These are phyloP conservation scores for Colletotrichum graminicola DNA, from an alignment of 2,329 filamentous ascomycete genomes.

Conservation along the genomic window DNA sequence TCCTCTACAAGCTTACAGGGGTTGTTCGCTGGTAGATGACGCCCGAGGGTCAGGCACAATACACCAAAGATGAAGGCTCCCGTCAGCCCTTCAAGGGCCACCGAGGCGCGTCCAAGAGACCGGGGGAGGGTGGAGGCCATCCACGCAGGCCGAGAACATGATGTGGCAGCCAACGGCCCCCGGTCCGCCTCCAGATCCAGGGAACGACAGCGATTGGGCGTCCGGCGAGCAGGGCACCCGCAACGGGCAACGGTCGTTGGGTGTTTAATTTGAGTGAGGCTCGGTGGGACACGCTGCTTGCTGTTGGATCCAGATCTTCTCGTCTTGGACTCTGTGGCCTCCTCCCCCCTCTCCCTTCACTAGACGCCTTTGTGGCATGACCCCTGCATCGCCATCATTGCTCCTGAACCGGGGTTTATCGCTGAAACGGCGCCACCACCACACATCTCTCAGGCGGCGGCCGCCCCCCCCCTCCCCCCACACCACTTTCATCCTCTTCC, in stretches of 20 bases:
- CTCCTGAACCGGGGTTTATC: conserved; percentile 27
- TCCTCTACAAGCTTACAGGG: neutral
- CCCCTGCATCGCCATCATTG: conserved; percentile 20
- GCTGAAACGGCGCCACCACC: conserved; percentile 36
- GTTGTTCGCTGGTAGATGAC: conserved; percentile 1
- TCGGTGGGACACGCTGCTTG: conserved; percentile 9
- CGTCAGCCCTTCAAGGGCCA: conserved; percentile 21
- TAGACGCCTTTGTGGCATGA: conserved; percentile 22
- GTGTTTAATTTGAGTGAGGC: conserved; percentile 40
- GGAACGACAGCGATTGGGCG: conserved; percentile 34
- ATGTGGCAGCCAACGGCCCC: conserved; percentile 21
- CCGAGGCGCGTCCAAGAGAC: conserved; percentile 7
- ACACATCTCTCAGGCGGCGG: conserved; percentile 39
- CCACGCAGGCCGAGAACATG: conserved; percentile 32
- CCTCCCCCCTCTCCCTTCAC: neutral
- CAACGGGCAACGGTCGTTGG: conserved; percentile 29
- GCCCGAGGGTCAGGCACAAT: neutral
- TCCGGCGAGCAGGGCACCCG: conserved; percentile 25
- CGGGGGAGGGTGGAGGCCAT: conserved; percentile 15
- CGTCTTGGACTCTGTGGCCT: conserved; percentile 13
- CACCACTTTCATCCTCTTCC: conserved; percentile 11
- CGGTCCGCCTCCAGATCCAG: conserved; percentile 8
- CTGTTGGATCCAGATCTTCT: conserved; percentile 18
- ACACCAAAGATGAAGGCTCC: conserved; percentile 1
- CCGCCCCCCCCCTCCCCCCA: no score